Evolutionary conservation across 805 yeast species (phyloP).

Genomic region (Saturnispora sekii): DNA sequence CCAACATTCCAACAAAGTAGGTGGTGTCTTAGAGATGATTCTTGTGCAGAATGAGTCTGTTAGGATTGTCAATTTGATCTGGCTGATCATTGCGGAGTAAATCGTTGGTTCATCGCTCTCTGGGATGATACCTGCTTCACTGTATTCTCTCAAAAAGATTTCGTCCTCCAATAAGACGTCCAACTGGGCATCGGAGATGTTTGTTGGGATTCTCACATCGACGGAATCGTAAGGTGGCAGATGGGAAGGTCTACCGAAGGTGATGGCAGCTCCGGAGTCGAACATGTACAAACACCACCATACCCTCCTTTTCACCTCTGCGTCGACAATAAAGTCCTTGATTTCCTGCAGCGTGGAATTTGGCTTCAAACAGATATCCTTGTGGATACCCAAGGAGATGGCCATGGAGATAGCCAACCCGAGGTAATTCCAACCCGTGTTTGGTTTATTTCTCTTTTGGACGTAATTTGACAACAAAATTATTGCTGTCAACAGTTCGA

Average conservation of each 20-base stretch:
- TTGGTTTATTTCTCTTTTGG: constrained; percentile 56
- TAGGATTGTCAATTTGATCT: constrained; percentile 38
- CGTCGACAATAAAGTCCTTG: constrained; percentile 30
- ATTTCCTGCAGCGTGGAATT: constrained; percentile 15
- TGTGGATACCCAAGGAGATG: constrained; percentile 50
- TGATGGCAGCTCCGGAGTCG: constrained; percentile 54
- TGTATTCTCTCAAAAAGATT: constrained; percentile 7
- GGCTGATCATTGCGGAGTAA: constrained; percentile 49
- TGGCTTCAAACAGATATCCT: constrained; percentile 31
- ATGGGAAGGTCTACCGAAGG: constrained; percentile 56
- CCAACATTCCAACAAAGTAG: constrained; percentile 41
- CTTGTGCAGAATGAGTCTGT: constrained; percentile 41
- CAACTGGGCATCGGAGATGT: constrained; percentile 37
- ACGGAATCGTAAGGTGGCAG: constrained; percentile 38
- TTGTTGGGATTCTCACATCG: constrained; percentile 41
- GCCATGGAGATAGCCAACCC: constrained; percentile 64
- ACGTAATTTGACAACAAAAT: constrained; percentile 49
- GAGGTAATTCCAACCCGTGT: constrained; percentile 58
- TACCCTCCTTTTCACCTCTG: constrained; percentile 48
- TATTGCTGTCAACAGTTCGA: constrained; percentile 43
- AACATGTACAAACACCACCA: constrained; percentile 64
- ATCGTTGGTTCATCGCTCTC: constrained; percentile 38
- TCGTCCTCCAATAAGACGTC: constrained; percentile 19
- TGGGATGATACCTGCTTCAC: constrained; percentile 13
- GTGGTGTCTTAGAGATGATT: constrained; percentile 37